phyloP scores from a whole-genome alignment of 169 alveolate species.

The Eimeria sp. region DNA sequence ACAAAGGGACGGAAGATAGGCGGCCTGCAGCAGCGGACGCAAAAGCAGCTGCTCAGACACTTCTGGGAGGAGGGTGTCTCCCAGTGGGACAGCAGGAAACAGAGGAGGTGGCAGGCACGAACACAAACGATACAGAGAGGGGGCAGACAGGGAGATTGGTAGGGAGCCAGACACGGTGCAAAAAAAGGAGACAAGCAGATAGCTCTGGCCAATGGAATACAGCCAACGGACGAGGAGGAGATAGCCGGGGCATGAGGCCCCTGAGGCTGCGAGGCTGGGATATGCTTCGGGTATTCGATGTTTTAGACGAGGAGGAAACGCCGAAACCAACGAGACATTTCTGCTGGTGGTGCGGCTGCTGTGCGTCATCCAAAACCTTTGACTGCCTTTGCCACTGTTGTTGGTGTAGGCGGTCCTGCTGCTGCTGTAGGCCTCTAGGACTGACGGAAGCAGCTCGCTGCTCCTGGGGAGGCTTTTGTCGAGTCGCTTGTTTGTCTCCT shows the following conservation, averaged over 20 bases:
- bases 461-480: background rate
- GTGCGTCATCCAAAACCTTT: background rate
- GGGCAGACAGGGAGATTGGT: background rate
- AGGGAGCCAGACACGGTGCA: background rate
- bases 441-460: background rate
- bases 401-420: slow-evolving; percentile 19
- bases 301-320: background rate
- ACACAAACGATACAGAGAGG: background rate
- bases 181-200: too few relatives aligned
- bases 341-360: slow-evolving; percentile 16
- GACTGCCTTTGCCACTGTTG: background rate
- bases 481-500: background rate
- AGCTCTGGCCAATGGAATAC: too few relatives aligned
- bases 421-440: background rate
- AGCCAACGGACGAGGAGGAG: background rate
- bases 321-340: background rate
- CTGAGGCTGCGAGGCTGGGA: slow-evolving; percentile 44
- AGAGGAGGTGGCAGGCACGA: background rate
- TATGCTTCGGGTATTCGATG: slow-evolving; percentile 14
- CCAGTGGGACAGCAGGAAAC: background rate
- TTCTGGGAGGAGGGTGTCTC: background rate
- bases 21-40: slow-evolving; percentile 49
- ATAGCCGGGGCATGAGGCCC: slow-evolving; percentile 16
- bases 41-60: background rate
- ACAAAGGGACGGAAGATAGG: slow-evolving; percentile 26